Base-by-base conservation (phyloP, 257 asterid species). In the Capsicum baccatum region DNA sequence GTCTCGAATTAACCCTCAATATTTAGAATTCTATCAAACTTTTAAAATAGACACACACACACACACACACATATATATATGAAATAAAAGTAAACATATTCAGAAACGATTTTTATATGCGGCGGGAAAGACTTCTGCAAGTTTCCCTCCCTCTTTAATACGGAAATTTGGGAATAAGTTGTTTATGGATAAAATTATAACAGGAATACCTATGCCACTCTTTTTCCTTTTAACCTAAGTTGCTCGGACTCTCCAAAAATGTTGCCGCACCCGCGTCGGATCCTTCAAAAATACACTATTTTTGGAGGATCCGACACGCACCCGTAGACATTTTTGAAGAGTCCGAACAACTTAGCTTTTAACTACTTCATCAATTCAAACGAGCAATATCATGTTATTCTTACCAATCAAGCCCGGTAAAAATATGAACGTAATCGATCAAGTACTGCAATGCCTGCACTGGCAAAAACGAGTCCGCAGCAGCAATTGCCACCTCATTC, bases 361-460 rank as follows among this genome's bases (percentile, higher is more conserved):
- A 9, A 76, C 47, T 21, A 21, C 47, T 76, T 5, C 63, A 21
- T 52, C 81, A 76, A 52, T 13, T 52, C 21, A 52, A 76, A 52
- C 63, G 52, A 76, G 21, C 47, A 13, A 76, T 52, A 52, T 76
- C 62, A 1, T 76, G 81, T 88, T 10, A 52, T 21, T 12, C 81
- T 86, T 87, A 94, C 97, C 99, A 96, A 84, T 90, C 16, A 11
- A 92, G 85, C 44, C 99, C 99, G 4, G 94, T 90, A 62, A 56
- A 87, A 54, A 55, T 79, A 86, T 96, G 99, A 62, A 96, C 91
- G 79, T 94, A 93, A 84, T 93, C 96, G 57, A 96, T 92, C 82
- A 94, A 59, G 85, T 96, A 87, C 85, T 94, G 98, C 48, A 96
- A 88, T 12, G 85, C 96, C n/a, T 97, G 97, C 86, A 96, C 96